Evolutionary conservation across 352 stramenopile genomes (phyloP), one percentile per base, ranked within the genome.

Genomic region (Phytophthora cryptogea): DNA sequence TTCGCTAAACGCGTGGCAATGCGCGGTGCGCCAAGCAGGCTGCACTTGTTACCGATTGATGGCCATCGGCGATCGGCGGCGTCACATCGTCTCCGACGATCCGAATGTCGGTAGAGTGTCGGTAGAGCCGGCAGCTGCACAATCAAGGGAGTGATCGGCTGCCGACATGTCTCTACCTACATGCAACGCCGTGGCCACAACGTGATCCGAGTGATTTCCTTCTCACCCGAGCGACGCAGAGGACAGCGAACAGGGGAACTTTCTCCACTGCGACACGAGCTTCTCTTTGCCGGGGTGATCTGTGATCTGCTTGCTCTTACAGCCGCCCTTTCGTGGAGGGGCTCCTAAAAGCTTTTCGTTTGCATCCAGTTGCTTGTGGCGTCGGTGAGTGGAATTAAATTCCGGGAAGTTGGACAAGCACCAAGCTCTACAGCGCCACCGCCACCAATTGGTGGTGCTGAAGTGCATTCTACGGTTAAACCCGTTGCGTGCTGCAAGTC

Each of bases 71-170:
- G 31, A 10, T 35, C 31, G 20, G 20, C 20, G 20, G 20, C 20
- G 20, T 23, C 20, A 52, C 45, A 45, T 47, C 49, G 39, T 23
- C 20, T 54, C 35, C 54, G 54, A 35, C 43, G 54, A 54, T 61
- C 54, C 33, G 17, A 16, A 46, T 59, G 47, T 59, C 48, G 48
- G 56, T 63, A 45, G 11, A 58, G 2, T 53, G 56, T 64, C 57
- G 57, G 57, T 65, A 65, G 26, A 33, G 0, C 4, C 1, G 2
- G 40, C 31, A 65, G 42, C 33, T 59, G 49, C 32, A 33, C 57
- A 65, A 65, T 60, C 57, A 31, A 40, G 23, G 32, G 57, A 32
- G 47, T 33, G 54, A 63, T 55, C 54, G n/a, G 14, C 33, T 61
- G 8, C 40, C 56, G 17, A 46, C 47, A 65, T 53, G 48, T 65